Evolutionary conservation across 257 asterid species (phyloP).

Genomic region (Jacaranda copaia): DNA sequence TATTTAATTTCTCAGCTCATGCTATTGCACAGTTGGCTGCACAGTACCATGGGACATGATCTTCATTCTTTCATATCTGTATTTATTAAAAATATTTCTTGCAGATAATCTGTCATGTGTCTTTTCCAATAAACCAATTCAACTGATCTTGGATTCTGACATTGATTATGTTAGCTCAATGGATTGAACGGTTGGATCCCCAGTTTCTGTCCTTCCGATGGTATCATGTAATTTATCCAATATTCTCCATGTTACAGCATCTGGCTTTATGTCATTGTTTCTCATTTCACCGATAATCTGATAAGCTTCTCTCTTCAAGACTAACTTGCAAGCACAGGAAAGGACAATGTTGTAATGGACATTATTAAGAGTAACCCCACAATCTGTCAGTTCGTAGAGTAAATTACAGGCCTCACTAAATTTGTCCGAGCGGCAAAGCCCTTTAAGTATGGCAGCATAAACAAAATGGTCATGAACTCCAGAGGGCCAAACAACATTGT

Average conservation of each 20-base stretch:
- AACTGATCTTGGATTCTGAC: background rate
- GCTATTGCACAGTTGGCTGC: background rate
- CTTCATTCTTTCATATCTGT: background rate
- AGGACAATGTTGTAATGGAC: slow-evolving; percentile 82
- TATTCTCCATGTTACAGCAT: slow-evolving; percentile 90
- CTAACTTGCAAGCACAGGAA: slow-evolving; percentile 65
- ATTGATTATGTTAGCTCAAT: background rate
- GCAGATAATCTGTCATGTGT: background rate
- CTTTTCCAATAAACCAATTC: background rate
- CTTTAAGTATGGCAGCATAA: slow-evolving; percentile 77
- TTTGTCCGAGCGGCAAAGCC: slow-evolving; percentile 62
- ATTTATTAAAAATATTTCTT: background rate
- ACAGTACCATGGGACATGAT: background rate
- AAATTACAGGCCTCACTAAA: slow-evolving; percentile 75
- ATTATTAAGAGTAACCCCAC: slow-evolving; percentile 62
- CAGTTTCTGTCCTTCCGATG: background rate
- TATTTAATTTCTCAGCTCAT: background rate
- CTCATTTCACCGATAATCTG: slow-evolving; percentile 85
- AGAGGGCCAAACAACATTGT: slow-evolving; percentile 68
- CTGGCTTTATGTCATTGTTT: slow-evolving; percentile 73
- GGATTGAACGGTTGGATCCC: background rate
- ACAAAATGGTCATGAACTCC: slow-evolving; percentile 73
- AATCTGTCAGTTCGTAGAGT: slow-evolving; percentile 76
- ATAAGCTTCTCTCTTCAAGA: slow-evolving; percentile 82
- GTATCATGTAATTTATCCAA: slow-evolving; percentile 64